Base-by-base conservation (phyloP, 2,329 filamentous ascomycete genomes). In the Periglandula ipomoeae region DNA sequence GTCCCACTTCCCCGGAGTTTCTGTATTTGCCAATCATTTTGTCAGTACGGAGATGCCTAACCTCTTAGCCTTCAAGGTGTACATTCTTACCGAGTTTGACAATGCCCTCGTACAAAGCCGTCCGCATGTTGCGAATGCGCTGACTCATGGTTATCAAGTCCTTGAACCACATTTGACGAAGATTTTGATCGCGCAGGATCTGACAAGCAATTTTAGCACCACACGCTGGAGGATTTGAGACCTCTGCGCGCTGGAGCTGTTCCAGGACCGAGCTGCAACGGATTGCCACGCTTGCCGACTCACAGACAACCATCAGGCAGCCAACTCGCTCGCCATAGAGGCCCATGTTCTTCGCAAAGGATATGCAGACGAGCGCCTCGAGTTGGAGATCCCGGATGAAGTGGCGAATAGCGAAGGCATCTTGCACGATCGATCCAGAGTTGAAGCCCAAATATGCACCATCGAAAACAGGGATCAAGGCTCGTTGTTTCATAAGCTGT, bases 61-160 rank as follows among this genome's bases (percentile, higher is more conserved):
- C n/a, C n/a, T n/a, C n/a, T n/a, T n/a, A n/a, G n/a, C n/a, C n/a
- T n/a, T n/a, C n/a, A n/a, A n/a, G n/a, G n/a, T n/a, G n/a, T n/a
- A n/a, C n/a, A n/a, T n/a, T n/a, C n/a, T n/a, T n/a, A n/a, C n/a
- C n/a, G n/a, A 55, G 48, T 19, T 50, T 50, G 30, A 56, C 46
- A 5, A 69, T 24, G 19, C 44, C 58, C n/a, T 41, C 45, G n/a
- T 22, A 19, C 23, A 95, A 70, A 2, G 78, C 79, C 61, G 78
- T 79, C 53, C 89, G 81, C 89, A 95, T 95, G 61, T 44, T 23
- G 9, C 20, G 41, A 43, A 52, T 34, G 22, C 47, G 44, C 19
- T 19, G 17, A 10, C 26, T 41, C 48, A 50, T 50, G 11, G 22
- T 23, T 5, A 23, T 15, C 23, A 50, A 23, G 26, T 50, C 48